These are phyloP conservation scores for Penicillium digitatum DNA, from an alignment of 2,329 filamentous ascomycete species.

Conservation along the genomic window DNA sequence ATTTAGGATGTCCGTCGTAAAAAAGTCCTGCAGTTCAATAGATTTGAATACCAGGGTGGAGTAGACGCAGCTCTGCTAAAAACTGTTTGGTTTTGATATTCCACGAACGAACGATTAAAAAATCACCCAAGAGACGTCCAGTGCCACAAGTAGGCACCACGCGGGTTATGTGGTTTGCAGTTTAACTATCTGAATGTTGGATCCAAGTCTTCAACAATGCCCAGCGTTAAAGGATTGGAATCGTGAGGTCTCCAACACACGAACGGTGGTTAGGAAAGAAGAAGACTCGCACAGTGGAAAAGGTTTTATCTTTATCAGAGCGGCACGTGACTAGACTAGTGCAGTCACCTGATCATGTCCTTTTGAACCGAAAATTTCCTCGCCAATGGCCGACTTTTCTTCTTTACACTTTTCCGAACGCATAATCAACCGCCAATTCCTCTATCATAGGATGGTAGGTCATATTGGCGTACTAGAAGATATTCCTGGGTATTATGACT, in stretches of 20 bases:
- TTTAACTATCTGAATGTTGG: not conserved
- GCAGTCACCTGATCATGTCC: conserved; percentile 10
- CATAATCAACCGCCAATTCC: conserved; percentile 50
- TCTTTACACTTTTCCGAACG: conserved; percentile 45
- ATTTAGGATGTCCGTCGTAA: conserved; percentile 43
- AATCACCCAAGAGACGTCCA: conserved; percentile 40
- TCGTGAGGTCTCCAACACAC: not conserved
- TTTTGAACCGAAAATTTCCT: conserved; percentile 16
- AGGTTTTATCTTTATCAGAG: not conserved
- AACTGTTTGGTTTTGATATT: conserved; percentile 47
- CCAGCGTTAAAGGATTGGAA: conserved; percentile 8
- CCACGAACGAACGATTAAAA: conserved; percentile 44
- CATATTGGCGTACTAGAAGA: conserved; percentile 49
- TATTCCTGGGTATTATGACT: conserved; percentile 33
- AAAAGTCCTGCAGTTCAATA: conserved; percentile 45
- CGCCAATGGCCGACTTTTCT: conserved; percentile 18
- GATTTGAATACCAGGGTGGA: conserved; percentile 46
- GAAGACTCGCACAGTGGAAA: conserved; percentile 3
- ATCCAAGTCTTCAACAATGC: conserved; percentile 3
- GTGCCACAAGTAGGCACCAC: conserved; percentile 24
- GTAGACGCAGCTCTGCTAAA: conserved; percentile 50
- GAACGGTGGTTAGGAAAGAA: not conserved
- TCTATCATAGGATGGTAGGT: conserved; percentile 44
- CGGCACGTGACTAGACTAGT: conserved; percentile 12
- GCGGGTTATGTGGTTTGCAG: conserved; percentile 25